phyloP scores from a whole-genome alignment of 1,284 basidiomycete species.

The Trichosporon ovoides region DNA sequence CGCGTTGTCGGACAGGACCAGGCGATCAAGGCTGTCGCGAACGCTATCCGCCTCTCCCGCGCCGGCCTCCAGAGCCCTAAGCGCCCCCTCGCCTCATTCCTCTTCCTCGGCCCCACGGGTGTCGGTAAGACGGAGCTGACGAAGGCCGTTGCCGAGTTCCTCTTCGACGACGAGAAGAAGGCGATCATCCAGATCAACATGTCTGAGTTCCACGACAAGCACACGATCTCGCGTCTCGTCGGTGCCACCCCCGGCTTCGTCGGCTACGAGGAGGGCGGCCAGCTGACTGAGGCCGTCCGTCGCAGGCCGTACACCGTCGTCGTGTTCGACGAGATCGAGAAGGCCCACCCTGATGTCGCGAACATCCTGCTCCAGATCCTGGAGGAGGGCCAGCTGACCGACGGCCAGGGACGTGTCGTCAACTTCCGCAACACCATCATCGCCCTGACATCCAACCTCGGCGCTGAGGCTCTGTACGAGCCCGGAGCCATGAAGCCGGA shows the following conservation, averaged over 20 bases:
- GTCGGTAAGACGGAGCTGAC: conserved; percentile 73
- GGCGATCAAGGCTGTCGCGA: conserved; percentile 70
- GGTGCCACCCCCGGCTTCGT: conserved; percentile 90
- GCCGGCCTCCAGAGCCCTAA: conserved; percentile 82
- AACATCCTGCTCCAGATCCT: conserved; percentile 89
- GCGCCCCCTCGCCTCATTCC: conserved; percentile 82
- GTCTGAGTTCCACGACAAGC: conserved; percentile 87
- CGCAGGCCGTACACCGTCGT: conserved; percentile 57
- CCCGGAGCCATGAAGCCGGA: conserved; percentile 59
- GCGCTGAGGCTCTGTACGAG: conserved; percentile 67
- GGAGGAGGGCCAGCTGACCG: conserved; percentile 84
- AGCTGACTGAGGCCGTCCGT: conserved; percentile 80
- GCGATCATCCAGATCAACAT: conserved; percentile 86
- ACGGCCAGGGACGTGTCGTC: conserved; percentile 50
- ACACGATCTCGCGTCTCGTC: conserved; percentile 82
- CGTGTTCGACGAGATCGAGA: conserved; percentile 74
- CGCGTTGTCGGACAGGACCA: conserved; percentile 86
- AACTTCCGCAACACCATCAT: conserved; percentile 72
- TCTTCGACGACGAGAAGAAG: conserved; percentile 80
- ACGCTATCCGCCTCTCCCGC: conserved; percentile 83
- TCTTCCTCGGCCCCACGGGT: conserved; percentile 80
- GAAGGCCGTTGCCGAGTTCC: conserved; percentile 76
- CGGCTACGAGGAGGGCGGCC: conserved; percentile 78
- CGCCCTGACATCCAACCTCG: conserved; percentile 90
- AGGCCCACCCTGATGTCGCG: conserved; percentile 81